Conservation (phyloP, 768 basidiomycete genomes). For the Suillus brevipes region DNA sequence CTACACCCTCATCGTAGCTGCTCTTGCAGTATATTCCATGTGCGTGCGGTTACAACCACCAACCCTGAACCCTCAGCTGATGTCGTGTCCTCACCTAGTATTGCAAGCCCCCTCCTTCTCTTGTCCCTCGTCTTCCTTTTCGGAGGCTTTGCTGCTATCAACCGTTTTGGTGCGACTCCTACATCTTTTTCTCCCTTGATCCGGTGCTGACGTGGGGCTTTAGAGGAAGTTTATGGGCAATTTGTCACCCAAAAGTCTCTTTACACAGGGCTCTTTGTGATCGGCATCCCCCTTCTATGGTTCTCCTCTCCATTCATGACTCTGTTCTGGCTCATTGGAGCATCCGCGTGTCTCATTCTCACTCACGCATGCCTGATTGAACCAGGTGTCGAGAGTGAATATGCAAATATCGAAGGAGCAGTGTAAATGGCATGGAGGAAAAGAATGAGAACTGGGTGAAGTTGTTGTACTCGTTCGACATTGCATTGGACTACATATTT, state of each 20-base stretch:
- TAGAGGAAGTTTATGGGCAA: neutral
- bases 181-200: neutral
- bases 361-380: conserved; percentile 88
- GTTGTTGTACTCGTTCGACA: conserved; percentile 7
- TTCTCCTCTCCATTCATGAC: conserved; percentile 72
- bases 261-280: conserved; percentile 86
- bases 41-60: conserved; percentile 39
- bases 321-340: conserved; percentile 94
- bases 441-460: neutral
- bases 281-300: conserved; percentile 89
- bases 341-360: conserved; percentile 80
- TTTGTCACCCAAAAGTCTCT: conserved; percentile 87
- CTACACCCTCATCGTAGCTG: conserved; percentile 76
- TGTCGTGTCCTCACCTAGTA: conserved; percentile 38
- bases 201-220: neutral
- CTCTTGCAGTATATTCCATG: conserved; percentile 86
- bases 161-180: conserved; percentile 71
- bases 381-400: conserved; percentile 94
- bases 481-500: conserved; percentile 1
- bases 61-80: neutral
- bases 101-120: conserved; percentile 82
- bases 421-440: conserved; percentile 39
- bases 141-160: conserved; percentile 88
- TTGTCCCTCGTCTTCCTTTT: conserved; percentile 85
- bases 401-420: conserved; percentile 71